Base-by-base conservation (phyloP, 805 yeast genomes). In the Yarrowia sp. region DNA sequence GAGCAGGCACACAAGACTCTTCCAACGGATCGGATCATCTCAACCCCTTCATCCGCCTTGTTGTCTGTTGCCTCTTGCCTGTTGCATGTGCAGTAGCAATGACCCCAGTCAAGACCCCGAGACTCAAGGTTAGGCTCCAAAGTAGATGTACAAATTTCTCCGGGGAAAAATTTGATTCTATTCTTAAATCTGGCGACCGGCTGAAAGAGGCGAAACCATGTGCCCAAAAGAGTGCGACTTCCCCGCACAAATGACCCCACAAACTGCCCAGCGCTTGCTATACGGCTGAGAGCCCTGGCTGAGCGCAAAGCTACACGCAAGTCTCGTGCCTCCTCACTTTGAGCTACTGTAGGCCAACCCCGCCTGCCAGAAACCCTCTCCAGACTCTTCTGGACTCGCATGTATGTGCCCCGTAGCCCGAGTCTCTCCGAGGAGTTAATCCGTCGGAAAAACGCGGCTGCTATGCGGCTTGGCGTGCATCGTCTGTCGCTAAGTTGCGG, bases 361-460 rank as follows among this genome's bases (percentile, higher is more conserved):
- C 32, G 32, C 32, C 32, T 26, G 32, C 32, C 32, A 3, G 32
- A 26, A 26, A 3, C 4, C 32, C 32, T 26, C 32, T 26, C 7
- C 32, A 5, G 32, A 26, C 32, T 5, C 32, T 26, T 38, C 40
- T 38, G 3, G 12, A 11, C 40, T 10, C 15, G 12, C 14, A 40
- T 56, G 63, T 42, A 26, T 11, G 5, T 15, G 4, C 36, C 8
- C 35, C 1, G 36, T 16, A 4, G 12, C 22, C 63, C 63, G 63
- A 41, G 48, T 41, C 48, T 41, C 46, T 56, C 63, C 63, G 63
- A 56, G 2, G 48, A 56, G 63, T 56, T 56, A 56, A 56, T 56
- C 63, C 63, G 63, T 56, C 63, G 63, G 63, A 56, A 56, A 56
- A 56, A 56, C 48, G 63, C 63, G 63, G 63, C 48, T n/a, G 14